Evolutionary conservation across 345 rosid species (phyloP).

Genomic region (Citrus unshiu): DNA sequence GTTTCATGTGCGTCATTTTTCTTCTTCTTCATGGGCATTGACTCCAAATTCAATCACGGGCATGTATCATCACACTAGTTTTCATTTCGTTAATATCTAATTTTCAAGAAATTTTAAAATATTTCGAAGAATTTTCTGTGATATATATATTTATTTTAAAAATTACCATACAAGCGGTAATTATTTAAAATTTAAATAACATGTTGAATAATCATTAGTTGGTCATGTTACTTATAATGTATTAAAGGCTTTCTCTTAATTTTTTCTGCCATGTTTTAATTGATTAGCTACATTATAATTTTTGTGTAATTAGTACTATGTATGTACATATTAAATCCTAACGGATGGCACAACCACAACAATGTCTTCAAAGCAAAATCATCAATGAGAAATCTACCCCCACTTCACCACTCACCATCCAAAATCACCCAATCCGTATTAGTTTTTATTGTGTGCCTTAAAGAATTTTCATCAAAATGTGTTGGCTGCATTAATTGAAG

Average conservation of each 20-base stretch:
- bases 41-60: not conserved
- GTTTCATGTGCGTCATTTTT: not conserved
- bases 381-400: not conserved
- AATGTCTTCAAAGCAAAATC: not conserved
- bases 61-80: not conserved
- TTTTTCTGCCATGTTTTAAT: no score
- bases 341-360: not conserved
- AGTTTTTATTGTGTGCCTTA: not conserved
- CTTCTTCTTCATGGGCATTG: not conserved
- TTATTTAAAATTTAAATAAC: no score
- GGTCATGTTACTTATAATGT: no score
- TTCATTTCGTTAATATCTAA: not conserved
- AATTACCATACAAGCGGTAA: no score
- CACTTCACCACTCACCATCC: not conserved
- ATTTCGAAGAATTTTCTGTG: no score
- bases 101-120: not conserved
- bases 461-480: not conserved
- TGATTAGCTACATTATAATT: no score
- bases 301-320: not conserved
- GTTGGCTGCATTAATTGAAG: not conserved
- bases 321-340: not conserved
- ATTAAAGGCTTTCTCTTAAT: no score
- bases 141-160: no score
- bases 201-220: no score
- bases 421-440: not conserved